These are phyloP conservation scores for Larix kaempferi DNA, from an alignment of 75 land plant genomes.

Conservation along the genomic window DNA sequence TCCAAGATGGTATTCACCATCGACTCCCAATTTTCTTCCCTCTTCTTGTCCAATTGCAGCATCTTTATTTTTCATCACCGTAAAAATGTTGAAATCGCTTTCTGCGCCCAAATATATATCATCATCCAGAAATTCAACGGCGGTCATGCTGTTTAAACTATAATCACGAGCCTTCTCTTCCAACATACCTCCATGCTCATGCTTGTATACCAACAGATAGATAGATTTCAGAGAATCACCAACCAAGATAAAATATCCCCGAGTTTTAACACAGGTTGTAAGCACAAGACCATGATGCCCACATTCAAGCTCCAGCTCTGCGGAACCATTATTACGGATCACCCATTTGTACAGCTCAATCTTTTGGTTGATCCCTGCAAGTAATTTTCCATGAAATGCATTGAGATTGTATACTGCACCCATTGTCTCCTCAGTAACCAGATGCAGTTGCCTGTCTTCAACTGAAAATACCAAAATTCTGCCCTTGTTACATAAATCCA, in stretches of 20 bases:
- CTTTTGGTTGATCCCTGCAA: conserved; percentile 47
- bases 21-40: conserved; percentile 82
- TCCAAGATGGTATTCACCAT: conserved; percentile 91
- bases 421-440: conserved; percentile 42
- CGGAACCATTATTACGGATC: conserved; percentile 21
- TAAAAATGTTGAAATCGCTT: conserved; percentile 88
- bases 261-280: conserved; percentile 37
- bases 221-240: conserved; percentile 50
- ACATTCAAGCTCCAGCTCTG: conserved; percentile 41
- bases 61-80: conserved; percentile 94
- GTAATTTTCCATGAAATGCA: conserved; percentile 47
- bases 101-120: conserved; percentile 96
- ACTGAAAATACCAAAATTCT: conserved; percentile 6
- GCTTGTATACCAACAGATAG: conserved; percentile 52
- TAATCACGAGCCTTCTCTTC: conserved; percentile 96
- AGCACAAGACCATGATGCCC: conserved; percentile 45
- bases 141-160: conserved; percentile 98
- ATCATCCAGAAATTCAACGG: conserved; percentile 95
- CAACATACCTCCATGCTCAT: conserved; percentile 91
- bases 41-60: conserved; percentile 94
- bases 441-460: conserved; percentile 27
- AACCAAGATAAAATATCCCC: conserved; percentile 44
- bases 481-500: conserved; percentile 40
- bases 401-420: conserved; percentile 48
- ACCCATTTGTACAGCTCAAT: conserved; percentile 49